Evolutionary conservation across 1,284 basidiomycete genomes (phyloP).

Genomic region (Cutaneotrichosporon sp.): DNA sequence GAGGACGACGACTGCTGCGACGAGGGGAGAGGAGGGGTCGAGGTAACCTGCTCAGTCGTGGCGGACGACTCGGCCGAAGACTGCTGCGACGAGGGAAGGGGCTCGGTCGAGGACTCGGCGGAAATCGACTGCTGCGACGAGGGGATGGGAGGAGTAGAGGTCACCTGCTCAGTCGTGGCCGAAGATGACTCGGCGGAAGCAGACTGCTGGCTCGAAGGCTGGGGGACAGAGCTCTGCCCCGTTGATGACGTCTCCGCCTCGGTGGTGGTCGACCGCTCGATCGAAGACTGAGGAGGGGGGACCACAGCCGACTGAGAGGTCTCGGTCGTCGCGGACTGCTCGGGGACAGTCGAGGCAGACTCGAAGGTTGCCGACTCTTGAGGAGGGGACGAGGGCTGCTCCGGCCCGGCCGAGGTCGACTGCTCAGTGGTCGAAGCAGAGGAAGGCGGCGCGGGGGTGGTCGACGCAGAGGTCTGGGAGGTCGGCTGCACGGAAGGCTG

Average conservation of each 20-base stretch:
- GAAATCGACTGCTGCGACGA: not conserved
- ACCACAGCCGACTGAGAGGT: not conserved
- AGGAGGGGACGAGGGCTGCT: slow-evolving; percentile 6
- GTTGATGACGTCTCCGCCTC: not conserved
- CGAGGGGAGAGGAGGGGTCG: too few relatives aligned
- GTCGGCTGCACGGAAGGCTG: not conserved
- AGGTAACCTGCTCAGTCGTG: not conserved
- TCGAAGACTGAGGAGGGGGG: not conserved
- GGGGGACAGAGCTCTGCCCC: too few relatives aligned
- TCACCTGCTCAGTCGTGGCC: not conserved
- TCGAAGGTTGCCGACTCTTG: not conserved
- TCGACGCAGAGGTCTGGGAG: slow-evolving; percentile 5
- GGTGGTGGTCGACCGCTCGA: not conserved
- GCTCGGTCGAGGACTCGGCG: not conserved
- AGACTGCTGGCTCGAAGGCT: not conserved
- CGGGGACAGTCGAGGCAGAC: slow-evolving; percentile 4
- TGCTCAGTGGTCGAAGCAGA: not conserved
- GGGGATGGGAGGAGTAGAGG: not conserved
- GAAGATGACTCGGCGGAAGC: not conserved
- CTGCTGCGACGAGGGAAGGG: not conserved
- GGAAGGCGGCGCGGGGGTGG: not conserved
- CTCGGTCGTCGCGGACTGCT: not conserved
- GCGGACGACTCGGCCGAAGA: not conserved
- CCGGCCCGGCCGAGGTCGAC: not conserved
- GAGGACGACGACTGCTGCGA: not conserved